These are phyloP conservation scores for Claviceps pazoutovae DNA, from an alignment of 2,329 filamentous ascomycete genomes.

Conservation along the genomic window DNA sequence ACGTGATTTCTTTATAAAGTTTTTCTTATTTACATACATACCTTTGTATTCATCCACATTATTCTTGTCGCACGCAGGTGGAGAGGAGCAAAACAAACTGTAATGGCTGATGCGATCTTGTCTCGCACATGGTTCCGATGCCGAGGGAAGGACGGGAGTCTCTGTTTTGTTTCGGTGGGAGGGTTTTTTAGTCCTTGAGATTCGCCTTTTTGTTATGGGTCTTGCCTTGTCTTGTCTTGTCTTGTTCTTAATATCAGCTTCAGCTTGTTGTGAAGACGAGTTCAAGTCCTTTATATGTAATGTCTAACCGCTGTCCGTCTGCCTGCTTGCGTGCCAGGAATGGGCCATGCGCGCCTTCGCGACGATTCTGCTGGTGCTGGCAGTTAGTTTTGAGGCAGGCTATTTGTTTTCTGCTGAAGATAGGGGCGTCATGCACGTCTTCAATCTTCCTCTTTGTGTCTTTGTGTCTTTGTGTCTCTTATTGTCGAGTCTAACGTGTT, in stretches of 20 bases:
- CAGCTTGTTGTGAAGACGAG: no score
- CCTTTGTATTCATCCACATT: not conserved
- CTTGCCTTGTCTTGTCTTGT: not conserved
- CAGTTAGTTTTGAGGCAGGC: no score
- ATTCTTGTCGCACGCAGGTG: not conserved
- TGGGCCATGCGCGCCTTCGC: no score
- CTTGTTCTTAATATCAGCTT: not conserved
- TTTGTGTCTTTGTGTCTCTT: not conserved
- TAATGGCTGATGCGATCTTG: not conserved
- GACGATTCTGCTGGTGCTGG: no score
- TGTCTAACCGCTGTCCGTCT: no score
- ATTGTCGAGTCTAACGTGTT: not conserved
- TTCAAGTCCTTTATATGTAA: no score
- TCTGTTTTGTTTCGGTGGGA: not conserved
- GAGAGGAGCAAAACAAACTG: not conserved
- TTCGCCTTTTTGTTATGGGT: not conserved
- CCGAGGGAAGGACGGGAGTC: no score
- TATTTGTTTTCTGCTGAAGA: no score
- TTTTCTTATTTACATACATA: not conserved
- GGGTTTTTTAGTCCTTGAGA: not conserved
- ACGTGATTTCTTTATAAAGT: conserved; percentile 1
- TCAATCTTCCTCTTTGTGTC: not conserved
- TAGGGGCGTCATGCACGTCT: not conserved
- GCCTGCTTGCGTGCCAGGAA: no score
- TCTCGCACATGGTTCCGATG: not conserved